These are phyloP conservation scores for Acacia crassicarpa DNA, from an alignment of 306 rosid genomes.

Conservation along the genomic window DNA sequence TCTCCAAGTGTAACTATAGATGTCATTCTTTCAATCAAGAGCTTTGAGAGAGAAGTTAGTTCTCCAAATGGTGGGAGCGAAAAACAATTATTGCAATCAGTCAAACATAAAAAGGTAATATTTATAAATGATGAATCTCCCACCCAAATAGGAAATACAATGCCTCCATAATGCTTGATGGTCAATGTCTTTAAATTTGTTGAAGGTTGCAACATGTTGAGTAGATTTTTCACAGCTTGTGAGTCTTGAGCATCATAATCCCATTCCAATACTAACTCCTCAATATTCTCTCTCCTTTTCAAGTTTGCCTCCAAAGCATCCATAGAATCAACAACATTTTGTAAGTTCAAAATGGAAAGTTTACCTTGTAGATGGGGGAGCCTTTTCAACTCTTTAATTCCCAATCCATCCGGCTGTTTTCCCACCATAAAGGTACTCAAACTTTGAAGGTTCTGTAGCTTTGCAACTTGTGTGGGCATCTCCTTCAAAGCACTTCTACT, in stretches of 20 bases:
- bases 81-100: slow-evolving; percentile 10
- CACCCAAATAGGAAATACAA: slow-evolving; percentile 24
- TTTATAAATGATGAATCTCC: slow-evolving; percentile 13
- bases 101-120: background rate
- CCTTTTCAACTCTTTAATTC: background rate
- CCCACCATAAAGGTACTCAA: slow-evolving; percentile 21
- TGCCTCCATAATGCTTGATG: slow-evolving; percentile 24
- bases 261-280: slow-evolving; percentile 23
- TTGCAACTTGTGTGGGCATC: background rate
- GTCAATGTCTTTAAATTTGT: slow-evolving; percentile 17
- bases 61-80: slow-evolving; percentile 19
- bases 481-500: background rate
- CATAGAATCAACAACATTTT: slow-evolving; percentile 2
- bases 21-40: background rate
- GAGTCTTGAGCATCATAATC: background rate
- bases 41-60: slow-evolving; percentile 17
- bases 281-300: background rate
- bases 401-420: background rate
- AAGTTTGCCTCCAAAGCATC: background rate
- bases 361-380: slow-evolving; percentile 15
- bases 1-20: background rate
- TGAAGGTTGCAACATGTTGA: slow-evolving; percentile 20
- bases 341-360: slow-evolving; percentile 5
- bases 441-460: background rate
- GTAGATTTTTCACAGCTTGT: background rate